A percentile compares a stretch with the other conserved stretches of the same genome.
phyloP scores from a whole-genome alignment of 306 rosid genomes.

The Cucurbita pepo region DNA sequence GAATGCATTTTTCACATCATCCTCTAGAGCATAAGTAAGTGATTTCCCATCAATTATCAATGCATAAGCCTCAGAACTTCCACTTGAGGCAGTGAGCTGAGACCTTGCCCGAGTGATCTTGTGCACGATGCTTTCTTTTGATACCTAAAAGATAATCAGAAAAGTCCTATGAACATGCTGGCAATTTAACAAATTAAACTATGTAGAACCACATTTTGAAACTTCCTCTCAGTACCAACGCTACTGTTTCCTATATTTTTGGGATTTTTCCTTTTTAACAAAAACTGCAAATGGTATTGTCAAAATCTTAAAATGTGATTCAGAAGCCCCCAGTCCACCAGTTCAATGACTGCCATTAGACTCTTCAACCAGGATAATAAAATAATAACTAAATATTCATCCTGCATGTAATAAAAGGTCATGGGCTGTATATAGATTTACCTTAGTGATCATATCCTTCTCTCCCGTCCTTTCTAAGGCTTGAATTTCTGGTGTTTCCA shows the following conservation, averaged over 20 bases:
- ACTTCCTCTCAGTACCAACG: not conserved
- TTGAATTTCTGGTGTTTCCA: constrained; percentile 60
- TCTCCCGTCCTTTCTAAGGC: constrained; percentile 74
- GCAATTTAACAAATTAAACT: not conserved
- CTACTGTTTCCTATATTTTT: not conserved
- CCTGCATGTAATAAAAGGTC: not conserved
- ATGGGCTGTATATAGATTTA: constrained; percentile 11
- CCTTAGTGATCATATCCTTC: constrained; percentile 43
- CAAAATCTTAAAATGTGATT: not conserved
- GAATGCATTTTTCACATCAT: constrained; percentile 46
- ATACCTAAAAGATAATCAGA: constrained; percentile 42
- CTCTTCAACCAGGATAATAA: not conserved
- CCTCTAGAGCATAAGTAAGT: constrained; percentile 75
- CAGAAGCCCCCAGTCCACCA: not conserved
- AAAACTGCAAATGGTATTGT: not conserved
- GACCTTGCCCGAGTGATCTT: constrained; percentile 48
- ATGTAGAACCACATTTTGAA: not conserved
- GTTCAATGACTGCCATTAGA: not conserved
- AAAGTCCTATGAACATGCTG: constrained; percentile 3
- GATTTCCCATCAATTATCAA: constrained; percentile 91
- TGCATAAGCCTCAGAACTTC: constrained; percentile 58
- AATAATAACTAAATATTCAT: not conserved
- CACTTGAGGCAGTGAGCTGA: constrained; percentile 41
- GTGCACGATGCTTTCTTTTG: constrained; percentile 33
- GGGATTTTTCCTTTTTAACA: not conserved